phyloP scores from a whole-genome alignment of 2,329 filamentous ascomycete species.

The Hypomyces rosellus region DNA sequence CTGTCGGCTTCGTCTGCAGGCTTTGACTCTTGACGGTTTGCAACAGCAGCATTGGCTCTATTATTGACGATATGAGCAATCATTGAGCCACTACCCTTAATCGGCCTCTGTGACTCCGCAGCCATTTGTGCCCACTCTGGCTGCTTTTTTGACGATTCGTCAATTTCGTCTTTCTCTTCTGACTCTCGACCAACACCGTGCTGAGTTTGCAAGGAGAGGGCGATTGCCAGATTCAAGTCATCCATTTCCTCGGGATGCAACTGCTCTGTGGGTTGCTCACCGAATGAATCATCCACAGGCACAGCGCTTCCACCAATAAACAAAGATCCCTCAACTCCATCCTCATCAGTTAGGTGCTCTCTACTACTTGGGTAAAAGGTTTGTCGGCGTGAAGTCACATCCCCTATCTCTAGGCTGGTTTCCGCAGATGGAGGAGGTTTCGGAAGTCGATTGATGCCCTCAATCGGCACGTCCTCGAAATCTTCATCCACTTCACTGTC shows the following conservation, averaged over 20 bases:
- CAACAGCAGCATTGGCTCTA: slow-evolving; percentile 56
- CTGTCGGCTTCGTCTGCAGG: slow-evolving; percentile 37
- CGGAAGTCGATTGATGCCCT: slow-evolving; percentile 78
- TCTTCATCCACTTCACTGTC: slow-evolving; percentile 66
- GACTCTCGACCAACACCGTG: slow-evolving; percentile 34
- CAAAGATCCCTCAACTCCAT: slow-evolving; percentile 44
- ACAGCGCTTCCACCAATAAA: slow-evolving; percentile 30
- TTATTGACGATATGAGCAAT: slow-evolving; percentile 72
- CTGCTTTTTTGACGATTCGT: slow-evolving; percentile 39
- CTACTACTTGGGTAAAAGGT: slow-evolving; percentile 20
- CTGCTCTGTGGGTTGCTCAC: slow-evolving; percentile 30
- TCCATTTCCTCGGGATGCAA: slow-evolving; percentile 39
- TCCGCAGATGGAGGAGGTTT: slow-evolving; percentile 37
- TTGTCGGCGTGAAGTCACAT: slow-evolving; percentile 21
- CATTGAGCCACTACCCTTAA: slow-evolving; percentile 49
- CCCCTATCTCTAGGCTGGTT: slow-evolving; percentile 20
- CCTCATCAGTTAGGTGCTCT: slow-evolving; percentile 14
- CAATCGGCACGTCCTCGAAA: slow-evolving; percentile 90
- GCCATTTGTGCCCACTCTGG: slow-evolving; percentile 54
- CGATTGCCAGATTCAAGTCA: slow-evolving; percentile 75
- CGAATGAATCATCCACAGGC: slow-evolving; percentile 11
- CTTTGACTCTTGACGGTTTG: slow-evolving; percentile 28
- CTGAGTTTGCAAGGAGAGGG: slow-evolving; percentile 70
- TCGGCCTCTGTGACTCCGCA: slow-evolving; percentile 43
- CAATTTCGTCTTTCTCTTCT: slow-evolving; percentile 39